Evolutionary conservation across 2,329 filamentous ascomycete genomes (phyloP).

Genomic region (Botrytis fabae): DNA sequence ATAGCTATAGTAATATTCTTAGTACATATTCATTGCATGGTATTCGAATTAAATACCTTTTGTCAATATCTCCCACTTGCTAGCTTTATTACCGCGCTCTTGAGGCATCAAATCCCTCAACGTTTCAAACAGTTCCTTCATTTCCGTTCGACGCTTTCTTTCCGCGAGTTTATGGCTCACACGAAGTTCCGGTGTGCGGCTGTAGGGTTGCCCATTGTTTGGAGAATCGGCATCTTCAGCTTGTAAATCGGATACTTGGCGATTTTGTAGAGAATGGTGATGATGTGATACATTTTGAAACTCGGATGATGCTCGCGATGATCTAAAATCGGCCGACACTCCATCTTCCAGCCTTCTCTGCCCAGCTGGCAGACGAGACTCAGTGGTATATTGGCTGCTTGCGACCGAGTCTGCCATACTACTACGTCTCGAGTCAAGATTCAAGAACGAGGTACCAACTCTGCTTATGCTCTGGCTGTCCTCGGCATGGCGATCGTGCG

Average conservation of each 20-base stretch:
- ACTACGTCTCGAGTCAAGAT: constrained; percentile 65
- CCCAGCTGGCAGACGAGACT: constrained; percentile 69
- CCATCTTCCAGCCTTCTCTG: constrained; percentile 72
- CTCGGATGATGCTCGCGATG: constrained; percentile 54
- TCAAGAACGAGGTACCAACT: constrained; percentile 42
- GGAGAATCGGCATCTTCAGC: constrained; percentile 55
- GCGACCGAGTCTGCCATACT: constrained; percentile 76
- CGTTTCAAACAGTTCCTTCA: constrained; percentile 85
- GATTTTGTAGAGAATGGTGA: constrained; percentile 75
- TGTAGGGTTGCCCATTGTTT: constrained; percentile 71
- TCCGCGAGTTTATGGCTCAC: constrained; percentile 85
- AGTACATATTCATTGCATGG: constrained; percentile 21
- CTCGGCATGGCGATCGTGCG: constrained; percentile 50
- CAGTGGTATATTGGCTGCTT: constrained; percentile 75
- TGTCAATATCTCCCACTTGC: constrained; percentile 85
- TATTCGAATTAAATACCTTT: constrained; percentile 60
- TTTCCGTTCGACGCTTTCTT: constrained; percentile 79
- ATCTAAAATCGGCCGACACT: constrained; percentile 44
- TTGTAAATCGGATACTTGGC: constrained; percentile 67
- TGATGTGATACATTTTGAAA: constrained; percentile 52
- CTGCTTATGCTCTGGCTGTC: constrained; percentile 39
- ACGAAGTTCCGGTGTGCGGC: constrained; percentile 76
- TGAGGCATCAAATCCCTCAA: constrained; percentile 76
- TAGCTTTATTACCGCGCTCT: constrained; percentile 79
- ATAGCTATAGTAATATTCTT: constrained; percentile 51